Base-by-base conservation (phyloP, 176 grass and related monocot genomes). In the Stipa capillata region DNA sequence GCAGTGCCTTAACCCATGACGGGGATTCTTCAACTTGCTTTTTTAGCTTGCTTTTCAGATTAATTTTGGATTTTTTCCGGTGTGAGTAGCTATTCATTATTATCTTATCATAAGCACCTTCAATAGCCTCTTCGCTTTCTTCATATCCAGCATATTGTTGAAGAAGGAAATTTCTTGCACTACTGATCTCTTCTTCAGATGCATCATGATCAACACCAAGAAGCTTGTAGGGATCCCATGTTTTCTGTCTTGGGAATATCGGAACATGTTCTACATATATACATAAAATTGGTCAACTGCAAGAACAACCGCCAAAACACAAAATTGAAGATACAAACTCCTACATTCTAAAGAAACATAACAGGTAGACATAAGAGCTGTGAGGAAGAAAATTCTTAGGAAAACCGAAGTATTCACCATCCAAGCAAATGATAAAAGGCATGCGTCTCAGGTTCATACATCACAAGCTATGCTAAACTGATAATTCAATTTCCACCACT, bases 41-140 rank as follows among this genome's bases (percentile, higher is more conserved):
- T 55, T 65, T 85, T 28, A 94, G 35, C 23, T 87, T 94, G 64
- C 69, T 94, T 85, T 92, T 91, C 39, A 94, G 78, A 76, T 98
- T 98, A 14, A 94, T 82, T 82, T 98, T 98, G 27, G 91, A 63
- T 74, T 76, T 92, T 78, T 93, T 94, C 41, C 90, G 88, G 34
- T 94, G 77, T 50, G 62, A 80, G 58, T 94, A 98, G 59, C 89
- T 94, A 25, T 83, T 84, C 85, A 94, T 85, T 52, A 98, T 83
- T 88, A 98, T 94, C 81, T 89, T 94, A 72, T 98, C 96, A 72
- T 98, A 98, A 36, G 96, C 96, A 79, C 82, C 75, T 83, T 98
- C 96, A 85, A 98, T 93, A 41, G 92, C 87, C 65, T 98, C 96
- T 66, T 83, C 73, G 27, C 74, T 98, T 77, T 79, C 72, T 80